A percentile compares a stretch with the other conserved stretches of the same genome.
These are phyloP conservation scores for Cenchrus fungigraminus DNA, from an alignment of 176 grass and related monocot species.

Conservation along the genomic window DNA sequence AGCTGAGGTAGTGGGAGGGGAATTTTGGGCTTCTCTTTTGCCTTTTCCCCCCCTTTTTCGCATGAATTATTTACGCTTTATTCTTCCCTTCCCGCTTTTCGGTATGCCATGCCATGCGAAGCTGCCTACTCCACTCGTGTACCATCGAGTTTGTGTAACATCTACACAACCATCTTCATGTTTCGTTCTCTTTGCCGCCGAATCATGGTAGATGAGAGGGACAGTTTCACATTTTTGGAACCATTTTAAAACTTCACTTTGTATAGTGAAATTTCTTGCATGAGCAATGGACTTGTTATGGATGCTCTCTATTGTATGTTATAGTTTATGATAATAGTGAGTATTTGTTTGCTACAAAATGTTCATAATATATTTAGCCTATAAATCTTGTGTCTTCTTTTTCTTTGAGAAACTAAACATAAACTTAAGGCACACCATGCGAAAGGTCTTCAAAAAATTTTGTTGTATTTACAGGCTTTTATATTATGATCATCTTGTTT, in stretches of 20 bases:
- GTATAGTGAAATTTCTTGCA: neutral
- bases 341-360: too few species aligned
- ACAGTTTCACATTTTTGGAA: neutral
- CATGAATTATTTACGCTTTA: slow-evolving; percentile 1
- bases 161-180: neutral
- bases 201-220: neutral
- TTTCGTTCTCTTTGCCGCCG: neutral
- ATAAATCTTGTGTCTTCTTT: too few species aligned
- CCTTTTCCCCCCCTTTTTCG: neutral
- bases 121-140: neutral
- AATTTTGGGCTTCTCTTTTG: slow-evolving; percentile 1
- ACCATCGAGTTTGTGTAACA: neutral
- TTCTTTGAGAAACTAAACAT: too few species aligned
- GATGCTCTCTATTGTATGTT: neutral
- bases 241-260: neutral
- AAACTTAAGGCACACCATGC: too few species aligned
- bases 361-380: too few species aligned
- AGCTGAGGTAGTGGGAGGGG: slow-evolving; percentile 17
- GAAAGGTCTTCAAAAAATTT: too few species aligned
- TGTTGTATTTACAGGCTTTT: neutral
- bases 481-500: neutral
- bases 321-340: too few species aligned
- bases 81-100: slow-evolving; percentile 8
- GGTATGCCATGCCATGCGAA: neutral
- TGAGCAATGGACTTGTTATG: neutral